phyloP scores from a whole-genome alignment of 306 rosid species.

The Glycine soja region DNA sequence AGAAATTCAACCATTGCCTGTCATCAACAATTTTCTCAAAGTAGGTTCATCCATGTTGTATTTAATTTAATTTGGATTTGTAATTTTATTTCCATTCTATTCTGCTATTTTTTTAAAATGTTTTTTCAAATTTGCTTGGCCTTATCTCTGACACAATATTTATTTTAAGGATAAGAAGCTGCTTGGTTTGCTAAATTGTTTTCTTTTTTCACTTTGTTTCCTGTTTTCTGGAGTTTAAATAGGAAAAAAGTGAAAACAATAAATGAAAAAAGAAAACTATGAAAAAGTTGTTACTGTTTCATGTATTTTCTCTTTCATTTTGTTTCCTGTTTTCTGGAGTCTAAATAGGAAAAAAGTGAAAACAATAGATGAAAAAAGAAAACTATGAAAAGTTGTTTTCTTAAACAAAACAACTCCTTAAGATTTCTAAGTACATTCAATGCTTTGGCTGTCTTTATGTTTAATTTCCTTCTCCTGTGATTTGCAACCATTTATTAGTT shows the following conservation, averaged over 20 bases:
- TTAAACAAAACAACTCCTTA: background rate
- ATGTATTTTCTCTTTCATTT: background rate
- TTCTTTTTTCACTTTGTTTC: background rate
- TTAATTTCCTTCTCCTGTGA: slow-evolving; percentile 3
- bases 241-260: background rate
- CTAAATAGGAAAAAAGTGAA: background rate
- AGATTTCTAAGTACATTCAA: background rate
- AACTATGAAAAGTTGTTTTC: background rate
- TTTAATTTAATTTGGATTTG: slow-evolving; percentile 40
- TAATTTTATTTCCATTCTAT: slow-evolving; percentile 32
- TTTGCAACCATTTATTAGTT: slow-evolving; percentile 7
- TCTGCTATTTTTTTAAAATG: background rate
- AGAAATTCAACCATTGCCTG: slow-evolving; percentile 47
- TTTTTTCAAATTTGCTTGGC: slow-evolving; percentile 1
- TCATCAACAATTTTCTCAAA: slow-evolving; percentile 53
- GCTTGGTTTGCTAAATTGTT: background rate
- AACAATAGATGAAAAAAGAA: background rate
- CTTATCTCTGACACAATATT: slow-evolving; percentile 3
- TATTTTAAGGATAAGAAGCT: background rate
- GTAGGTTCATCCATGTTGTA: slow-evolving; percentile 58
- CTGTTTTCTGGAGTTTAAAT: background rate
- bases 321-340: too few relatives aligned
- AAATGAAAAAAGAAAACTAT: background rate
- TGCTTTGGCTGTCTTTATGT: background rate
- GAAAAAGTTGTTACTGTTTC: background rate